Evolutionary conservation across 345 rosid genomes (phyloP), one percentile per base, ranked within the genome.

Genomic region (Brassica carinata): DNA sequence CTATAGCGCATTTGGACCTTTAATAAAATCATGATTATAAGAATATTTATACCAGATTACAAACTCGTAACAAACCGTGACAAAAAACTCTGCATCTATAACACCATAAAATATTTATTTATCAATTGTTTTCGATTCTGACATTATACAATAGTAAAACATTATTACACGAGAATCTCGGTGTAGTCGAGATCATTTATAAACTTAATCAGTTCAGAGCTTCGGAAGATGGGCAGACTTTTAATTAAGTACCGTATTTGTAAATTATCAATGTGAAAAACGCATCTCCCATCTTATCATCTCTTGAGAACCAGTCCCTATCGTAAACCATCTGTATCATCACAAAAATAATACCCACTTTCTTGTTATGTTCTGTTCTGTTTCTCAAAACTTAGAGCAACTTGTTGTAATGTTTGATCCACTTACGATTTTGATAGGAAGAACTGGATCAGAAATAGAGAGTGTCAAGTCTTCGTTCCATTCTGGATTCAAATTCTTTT

Each of bases 391-490:
- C 31, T 19, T 29, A 71, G 45, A 19, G 11, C 6, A 64, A 29
- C 18, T 29, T 63, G 18, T 63, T 34, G 53, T 71, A 65, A 9
- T 64, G 53, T 27, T 38, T 18, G 43, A 36, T 7, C 45, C 26
- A 74, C 94, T 87, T 85, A 93, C 98, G 78, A 95, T 69, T 76
- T 81, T 85, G 64, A 95, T 8, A 0, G 98, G 93, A 64, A 87
- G 85, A 74, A 8, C 74, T 27, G 95, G 90, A 77, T 94, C 91
- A 3, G 78, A 9, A 62, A 95, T 26, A 11, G 93, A 85, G 34
- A 95, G 91, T 30, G 98, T 95, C 34, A 95, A 84, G 51, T 90
- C 92, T 34, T 93, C 99, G 36, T 95, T 85, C 98, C 98, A 93
- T 77, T 88, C 90, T 2, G 97, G 98, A 82, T 95, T 93, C n/a